Conservation (phyloP, 441 rosid species). For the Euphorbia celastroides region DNA sequence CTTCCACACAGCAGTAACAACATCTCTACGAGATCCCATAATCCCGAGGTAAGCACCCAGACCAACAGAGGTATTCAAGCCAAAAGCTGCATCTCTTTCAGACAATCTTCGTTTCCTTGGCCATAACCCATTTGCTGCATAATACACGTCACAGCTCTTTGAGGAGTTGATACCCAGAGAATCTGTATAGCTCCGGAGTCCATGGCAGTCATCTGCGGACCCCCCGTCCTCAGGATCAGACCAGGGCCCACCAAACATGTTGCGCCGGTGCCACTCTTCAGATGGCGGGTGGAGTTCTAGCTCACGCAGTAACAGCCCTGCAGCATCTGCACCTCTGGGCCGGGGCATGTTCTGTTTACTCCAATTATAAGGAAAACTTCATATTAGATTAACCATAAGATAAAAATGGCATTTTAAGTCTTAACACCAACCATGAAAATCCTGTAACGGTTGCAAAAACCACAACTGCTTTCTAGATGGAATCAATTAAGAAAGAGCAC, state of each 20-base stretch:
- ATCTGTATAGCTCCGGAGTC: conserved; percentile 35
- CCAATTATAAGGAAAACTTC: neutral
- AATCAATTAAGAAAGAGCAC: neutral
- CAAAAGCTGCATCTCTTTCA: conserved; percentile 99
- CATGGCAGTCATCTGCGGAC: conserved; percentile 44
- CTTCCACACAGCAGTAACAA: conserved; percentile 95
- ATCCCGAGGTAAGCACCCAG: conserved; percentile 96
- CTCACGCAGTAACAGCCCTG: conserved; percentile 92
- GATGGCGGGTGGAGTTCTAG: conserved; percentile 97
- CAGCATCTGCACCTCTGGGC: conserved; percentile 99
- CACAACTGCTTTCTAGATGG: neutral
- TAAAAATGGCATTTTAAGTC: neutral
- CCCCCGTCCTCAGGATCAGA: conserved; percentile 72
- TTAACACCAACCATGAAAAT: neutral
- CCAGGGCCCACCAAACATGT: conserved; percentile 97
- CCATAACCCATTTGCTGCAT: conserved; percentile 78
- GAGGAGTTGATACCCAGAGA: conserved; percentile 33
- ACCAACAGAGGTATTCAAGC: conserved; percentile 89
- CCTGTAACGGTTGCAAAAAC: neutral
- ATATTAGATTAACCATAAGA: neutral
- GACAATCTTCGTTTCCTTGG: conserved; percentile 97
- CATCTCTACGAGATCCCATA: conserved; percentile 99
- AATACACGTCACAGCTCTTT: conserved; percentile 48
- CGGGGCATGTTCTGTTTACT: conserved; percentile 88
- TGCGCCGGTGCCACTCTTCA: conserved; percentile 98